A percentile compares a stretch with the other conserved stretches of the same genome.
Conservation (phyloP, 2,329 filamentous ascomycete species). For the Scytalidium lignicola region DNA sequence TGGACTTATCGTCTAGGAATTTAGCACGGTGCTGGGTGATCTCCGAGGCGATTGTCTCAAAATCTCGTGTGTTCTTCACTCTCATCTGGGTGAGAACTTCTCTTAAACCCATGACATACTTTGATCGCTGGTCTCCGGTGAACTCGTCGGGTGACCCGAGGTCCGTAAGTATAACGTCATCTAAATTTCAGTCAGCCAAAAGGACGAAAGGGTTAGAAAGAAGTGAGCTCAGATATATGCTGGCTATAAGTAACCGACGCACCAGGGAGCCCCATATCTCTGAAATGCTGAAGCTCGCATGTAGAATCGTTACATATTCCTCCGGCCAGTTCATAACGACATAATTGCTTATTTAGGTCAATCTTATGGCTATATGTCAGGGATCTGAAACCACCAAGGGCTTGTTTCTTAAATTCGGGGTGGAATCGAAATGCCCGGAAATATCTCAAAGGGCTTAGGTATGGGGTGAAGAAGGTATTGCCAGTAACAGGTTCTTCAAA, state of each 20-base stretch:
- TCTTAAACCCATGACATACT: conserved; percentile 59
- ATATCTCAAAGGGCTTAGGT: conserved; percentile 74
- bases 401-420: conserved; percentile 62
- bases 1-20: conserved; percentile 60
- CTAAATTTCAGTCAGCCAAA: conserved; percentile 42
- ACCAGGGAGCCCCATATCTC: conserved; percentile 68
- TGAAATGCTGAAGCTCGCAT: conserved; percentile 79
- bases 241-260: conserved; percentile 42
- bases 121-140: conserved; percentile 53
- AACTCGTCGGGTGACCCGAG: conserved; percentile 63
- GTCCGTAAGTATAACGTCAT: conserved; percentile 68
- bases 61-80: conserved; percentile 56
- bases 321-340: conserved; percentile 67
- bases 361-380: conserved; percentile 93
- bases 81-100: conserved; percentile 56
- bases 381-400: conserved; percentile 76
- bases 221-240: conserved; percentile 13
- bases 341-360: conserved; percentile 67
- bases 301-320: conserved; percentile 66
- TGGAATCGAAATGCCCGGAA: conserved; percentile 93
- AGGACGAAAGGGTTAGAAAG: conserved; percentile 26
- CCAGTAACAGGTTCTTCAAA: conserved; percentile 1
- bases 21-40: conserved; percentile 63
- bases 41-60: conserved; percentile 59
- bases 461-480: conserved; percentile 46